Base-by-base conservation (phyloP, 2,329 filamentous ascomycete genomes). In the Scedosporium boydii region DNA sequence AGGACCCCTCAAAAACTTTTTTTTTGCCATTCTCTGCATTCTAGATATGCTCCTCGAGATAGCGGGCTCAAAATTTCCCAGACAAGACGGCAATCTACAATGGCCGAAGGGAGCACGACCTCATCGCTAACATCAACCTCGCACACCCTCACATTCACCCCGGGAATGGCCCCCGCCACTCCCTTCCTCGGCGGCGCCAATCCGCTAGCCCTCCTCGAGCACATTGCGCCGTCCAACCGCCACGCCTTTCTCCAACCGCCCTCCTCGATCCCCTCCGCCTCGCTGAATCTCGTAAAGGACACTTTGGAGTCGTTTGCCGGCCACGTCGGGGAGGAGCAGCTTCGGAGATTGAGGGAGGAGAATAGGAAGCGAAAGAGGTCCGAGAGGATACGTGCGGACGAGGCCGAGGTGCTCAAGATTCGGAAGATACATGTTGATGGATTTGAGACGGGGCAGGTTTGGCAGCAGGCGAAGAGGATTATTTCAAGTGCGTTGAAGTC, bases 401-500 rank as follows among this genome's bases (percentile, higher is more conserved):
- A 61, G 27, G 69, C 75, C 58, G 75, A 83, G 66, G 77, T 89
- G 1, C 71, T 97, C 66, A 91, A 91, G 69, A 78, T 96, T 69
- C 87, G 89, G 69, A 92, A 90, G 74, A 79, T 99, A 16, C 90
- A 97, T 72, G 80, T 91, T 6, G 86, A 96, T 63, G 95, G 93
- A 0, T 96, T 98, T 68, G 90, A 89, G 68, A 87, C 90, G 10
- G 85, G 87, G 21, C 93, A 98, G 75, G 87, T 99, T 53, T 99
- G 93, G 90, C 91, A 97, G 74, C 95, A 99, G 77, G 89, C 91
- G 7, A 88, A 87, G 70, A 86, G 90, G 68, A 91, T 98, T 21
- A 87, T 98, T 63, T 82, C 74, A 12, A 80, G 80, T 57, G 75
- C 82, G 10, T 68, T 85, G 56, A 73, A 76, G 51, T 79, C 83